Evolutionary conservation across 495 filamentous ascomycete genomes (phyloP).

Genomic region (Hypoxylon lienhwacheense): DNA sequence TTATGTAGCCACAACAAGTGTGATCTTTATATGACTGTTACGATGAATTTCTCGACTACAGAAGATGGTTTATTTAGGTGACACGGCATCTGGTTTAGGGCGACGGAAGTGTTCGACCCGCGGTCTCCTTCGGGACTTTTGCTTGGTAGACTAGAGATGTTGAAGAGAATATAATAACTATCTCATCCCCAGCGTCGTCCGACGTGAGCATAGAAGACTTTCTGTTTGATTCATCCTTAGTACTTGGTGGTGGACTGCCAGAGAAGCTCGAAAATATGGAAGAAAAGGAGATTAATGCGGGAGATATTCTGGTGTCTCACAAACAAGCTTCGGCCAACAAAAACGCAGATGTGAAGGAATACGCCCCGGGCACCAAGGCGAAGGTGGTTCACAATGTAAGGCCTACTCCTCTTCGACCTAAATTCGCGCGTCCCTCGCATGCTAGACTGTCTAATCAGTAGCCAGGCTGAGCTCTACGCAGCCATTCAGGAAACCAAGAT

Average conservation of each 20-base stretch:
- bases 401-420: constrained; percentile 8
- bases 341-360: constrained; percentile 42
- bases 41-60: constrained; percentile 10
- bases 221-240: constrained; percentile 2
- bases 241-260: neutral
- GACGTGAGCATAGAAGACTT: neutral
- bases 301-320: constrained; percentile 27
- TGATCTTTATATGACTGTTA: constrained; percentile 7
- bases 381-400: constrained; percentile 58
- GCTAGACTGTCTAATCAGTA: constrained; percentile 8
- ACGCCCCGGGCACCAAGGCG: constrained; percentile 45
- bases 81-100: constrained; percentile 7
- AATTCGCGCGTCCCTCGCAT: neutral
- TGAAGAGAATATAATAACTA: constrained; percentile 23
- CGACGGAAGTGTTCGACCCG: constrained; percentile 20
- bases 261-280: constrained; percentile 19
- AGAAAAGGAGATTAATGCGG: constrained; percentile 20
- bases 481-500: constrained; percentile 60
- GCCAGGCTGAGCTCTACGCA: constrained; percentile 59
- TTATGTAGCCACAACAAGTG: constrained; percentile 20
- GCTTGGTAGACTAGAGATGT: too few species aligned
- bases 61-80: constrained; percentile 9
- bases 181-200: constrained; percentile 4
- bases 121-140: constrained; percentile 19
- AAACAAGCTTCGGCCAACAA: constrained; percentile 34